Percentiles rank a stretch among this genome's conserved stretches.
phyloP scores from a whole-genome alignment of 495 filamentous ascomycete species.

The Letharia columbiana region DNA sequence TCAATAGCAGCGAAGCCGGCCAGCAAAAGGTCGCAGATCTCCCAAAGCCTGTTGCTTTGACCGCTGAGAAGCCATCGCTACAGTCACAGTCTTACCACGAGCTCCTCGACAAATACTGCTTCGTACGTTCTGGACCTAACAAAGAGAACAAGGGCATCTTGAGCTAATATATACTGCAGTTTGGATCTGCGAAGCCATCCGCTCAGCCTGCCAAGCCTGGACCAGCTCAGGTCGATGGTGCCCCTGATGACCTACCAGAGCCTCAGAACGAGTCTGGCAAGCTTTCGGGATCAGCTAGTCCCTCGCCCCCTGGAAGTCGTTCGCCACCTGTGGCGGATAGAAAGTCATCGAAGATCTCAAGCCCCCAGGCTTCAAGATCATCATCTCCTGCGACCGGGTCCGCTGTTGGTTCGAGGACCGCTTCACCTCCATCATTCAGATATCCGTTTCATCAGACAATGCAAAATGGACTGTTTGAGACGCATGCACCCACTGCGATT shows the following conservation, averaged over 20 bases:
- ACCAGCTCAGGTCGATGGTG: conserved; percentile 20
- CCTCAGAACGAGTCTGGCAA: conserved; percentile 5
- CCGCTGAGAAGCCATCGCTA: conserved; percentile 56
- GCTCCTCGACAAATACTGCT: conserved; percentile 95
- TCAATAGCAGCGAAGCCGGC: background rate
- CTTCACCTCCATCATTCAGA: conserved; percentile 34
- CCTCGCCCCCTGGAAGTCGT: conserved; percentile 18
- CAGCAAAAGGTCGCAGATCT: conserved; percentile 10
- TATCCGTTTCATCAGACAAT: conserved; percentile 35
- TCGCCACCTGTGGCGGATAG: conserved; percentile 22
- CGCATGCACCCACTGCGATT: conserved; percentile 40
- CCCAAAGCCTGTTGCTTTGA: conserved; percentile 41
- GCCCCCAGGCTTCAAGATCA: conserved; percentile 28
- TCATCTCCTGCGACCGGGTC: conserved; percentile 25
- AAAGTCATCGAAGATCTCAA: conserved; percentile 22
- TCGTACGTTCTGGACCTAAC: conserved; percentile 62
- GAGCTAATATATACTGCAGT: conserved; percentile 35
- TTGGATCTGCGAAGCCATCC: conserved; percentile 39
- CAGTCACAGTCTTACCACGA: conserved; percentile 86
- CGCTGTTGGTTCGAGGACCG: conserved; percentile 24
- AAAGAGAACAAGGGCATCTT: conserved; percentile 13
- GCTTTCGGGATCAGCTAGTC: conserved; percentile 14
- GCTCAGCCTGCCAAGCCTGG: conserved; percentile 26
- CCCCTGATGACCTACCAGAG: conserved; percentile 10
- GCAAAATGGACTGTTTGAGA: conserved; percentile 34